Evolutionary conservation across 116 monocot species (phyloP), one percentile per base, ranked within the genome.

Genomic region (Posidonia oceanica): DNA sequence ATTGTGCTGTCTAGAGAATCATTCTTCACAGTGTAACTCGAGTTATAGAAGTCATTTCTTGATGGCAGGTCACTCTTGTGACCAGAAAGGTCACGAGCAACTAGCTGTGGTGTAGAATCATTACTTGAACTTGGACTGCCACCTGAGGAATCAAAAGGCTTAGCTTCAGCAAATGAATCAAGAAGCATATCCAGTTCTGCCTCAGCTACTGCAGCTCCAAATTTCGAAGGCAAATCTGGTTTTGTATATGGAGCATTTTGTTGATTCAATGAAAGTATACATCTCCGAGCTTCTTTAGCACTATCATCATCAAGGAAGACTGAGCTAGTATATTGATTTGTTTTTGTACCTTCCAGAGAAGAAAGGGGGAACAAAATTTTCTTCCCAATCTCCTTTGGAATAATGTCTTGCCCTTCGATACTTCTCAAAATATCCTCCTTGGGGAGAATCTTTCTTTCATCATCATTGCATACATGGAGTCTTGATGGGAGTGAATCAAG

Each of bases 131-230:
- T 63, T 57, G n/a, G 3, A 20, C 14, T 59, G 21, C 20, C 14
- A 13, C 14, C 4, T 4, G n/a, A 52, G 59, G 65, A 72, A 41
- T 42, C 38, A 18, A 75, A 66, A 73, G 74, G 54, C 17, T 41
- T 66, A 36, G 67, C 72, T 65, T 69, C 69, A 16, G 65, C n/a
- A 52, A 82, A 72, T 21, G 84, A 77, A 20, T 75, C 36, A 41
- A 56, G 71, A 69, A 76, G 68, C 69, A 62, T 54, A 40, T 76
- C 59, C 16, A 76, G n/a, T 11, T 76, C 69, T 63, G 51, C 69
- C 39, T 40, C 63, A 7, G 59, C 58, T 8, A n/a, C 11, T 20
- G 53, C 16, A n/a, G 14, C 66, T 58, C 59, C 44, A 67, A 42
- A 74, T 14, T 59, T 12, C 18, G 70, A 54, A 39, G 59, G 21